A percentile compares a stretch with the other conserved stretches of the same genome.
These are phyloP conservation scores for Globisporangium lucens DNA, from an alignment of 352 stramenopile genomes.

Conservation along the genomic window DNA sequence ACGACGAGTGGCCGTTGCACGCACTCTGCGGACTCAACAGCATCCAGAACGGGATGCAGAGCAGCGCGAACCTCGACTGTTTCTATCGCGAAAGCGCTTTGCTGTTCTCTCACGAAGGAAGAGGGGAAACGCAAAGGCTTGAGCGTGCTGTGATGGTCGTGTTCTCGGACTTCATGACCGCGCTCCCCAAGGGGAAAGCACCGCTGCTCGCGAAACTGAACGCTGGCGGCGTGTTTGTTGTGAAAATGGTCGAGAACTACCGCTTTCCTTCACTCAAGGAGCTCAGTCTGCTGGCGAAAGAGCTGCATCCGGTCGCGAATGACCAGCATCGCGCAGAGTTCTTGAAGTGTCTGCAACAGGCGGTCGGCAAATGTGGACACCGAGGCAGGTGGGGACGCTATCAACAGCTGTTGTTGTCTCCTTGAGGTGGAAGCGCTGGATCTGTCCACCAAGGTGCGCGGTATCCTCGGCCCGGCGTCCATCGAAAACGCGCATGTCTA, in stretches of 20 bases:
- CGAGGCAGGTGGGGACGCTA: background rate
- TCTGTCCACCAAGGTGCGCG: slow-evolving; percentile 32
- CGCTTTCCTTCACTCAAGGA: background rate
- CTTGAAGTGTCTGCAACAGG: slow-evolving; percentile 1
- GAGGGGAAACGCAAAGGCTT: slow-evolving; percentile 5
- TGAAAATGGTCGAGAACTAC: slow-evolving; percentile 3
- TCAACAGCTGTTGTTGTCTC: slow-evolving; percentile 13
- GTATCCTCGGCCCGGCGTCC: slow-evolving; percentile 34
- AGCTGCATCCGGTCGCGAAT: slow-evolving; percentile 10
- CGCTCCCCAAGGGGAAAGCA: slow-evolving; percentile 23
- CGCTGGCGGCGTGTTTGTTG: slow-evolving; percentile 9
- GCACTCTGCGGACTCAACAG: slow-evolving; percentile 67
- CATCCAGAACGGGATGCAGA: slow-evolving; percentile 64
- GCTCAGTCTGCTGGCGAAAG: slow-evolving; percentile 1
- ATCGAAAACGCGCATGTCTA: slow-evolving; percentile 29
- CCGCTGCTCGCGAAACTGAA: slow-evolving; percentile 31
- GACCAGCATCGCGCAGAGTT: slow-evolving; percentile 8
- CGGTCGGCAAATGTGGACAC: background rate
- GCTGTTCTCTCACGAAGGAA: slow-evolving; percentile 39
- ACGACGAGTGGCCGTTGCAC: slow-evolving; percentile 57
- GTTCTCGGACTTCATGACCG: slow-evolving; percentile 32
- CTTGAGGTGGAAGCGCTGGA: slow-evolving; percentile 45
- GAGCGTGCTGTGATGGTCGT: slow-evolving; percentile 40
- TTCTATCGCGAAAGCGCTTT: slow-evolving; percentile 61
- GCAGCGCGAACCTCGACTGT: slow-evolving; percentile 48